Conservation (phyloP, 768 basidiomycete genomes). For the Hygrophoropsis aurantiaca region DNA sequence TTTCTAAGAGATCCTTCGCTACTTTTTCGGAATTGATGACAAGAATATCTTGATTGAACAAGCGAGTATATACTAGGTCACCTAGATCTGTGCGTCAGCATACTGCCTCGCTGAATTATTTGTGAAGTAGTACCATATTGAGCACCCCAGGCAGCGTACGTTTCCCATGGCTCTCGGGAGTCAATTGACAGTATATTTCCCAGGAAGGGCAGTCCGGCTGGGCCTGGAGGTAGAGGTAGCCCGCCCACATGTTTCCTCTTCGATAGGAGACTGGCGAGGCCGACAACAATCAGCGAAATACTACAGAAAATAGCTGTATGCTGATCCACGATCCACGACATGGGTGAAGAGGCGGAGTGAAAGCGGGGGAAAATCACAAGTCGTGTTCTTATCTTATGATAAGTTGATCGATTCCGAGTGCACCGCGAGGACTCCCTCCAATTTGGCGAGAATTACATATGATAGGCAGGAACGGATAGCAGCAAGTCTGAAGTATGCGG, state of each 20-base stretch:
- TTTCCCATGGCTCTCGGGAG: neutral
- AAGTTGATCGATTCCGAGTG: too few relatives aligned
- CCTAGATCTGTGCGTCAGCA: neutral
- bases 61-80: neutral
- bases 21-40: conserved; percentile 1
- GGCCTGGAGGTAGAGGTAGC: neutral
- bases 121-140: neutral
- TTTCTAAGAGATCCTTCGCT: neutral
- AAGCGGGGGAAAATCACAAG: conserved; percentile 33
- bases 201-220: neutral
- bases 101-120: neutral
- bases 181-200: neutral
- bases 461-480: too few relatives aligned
- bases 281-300: neutral
- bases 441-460: too few relatives aligned
- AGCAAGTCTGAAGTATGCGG: too few relatives aligned
- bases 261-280: neutral
- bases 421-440: too few relatives aligned
- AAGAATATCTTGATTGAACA: neutral
- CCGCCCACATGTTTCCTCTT: neutral
- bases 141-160: neutral
- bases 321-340: conserved; percentile 2
- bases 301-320: neutral
- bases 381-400: neutral
- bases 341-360: conserved; percentile 11